These are phyloP conservation scores for Kwoniella shivajii DNA, from an alignment of 1,284 basidiomycete species.

Conservation along the genomic window DNA sequence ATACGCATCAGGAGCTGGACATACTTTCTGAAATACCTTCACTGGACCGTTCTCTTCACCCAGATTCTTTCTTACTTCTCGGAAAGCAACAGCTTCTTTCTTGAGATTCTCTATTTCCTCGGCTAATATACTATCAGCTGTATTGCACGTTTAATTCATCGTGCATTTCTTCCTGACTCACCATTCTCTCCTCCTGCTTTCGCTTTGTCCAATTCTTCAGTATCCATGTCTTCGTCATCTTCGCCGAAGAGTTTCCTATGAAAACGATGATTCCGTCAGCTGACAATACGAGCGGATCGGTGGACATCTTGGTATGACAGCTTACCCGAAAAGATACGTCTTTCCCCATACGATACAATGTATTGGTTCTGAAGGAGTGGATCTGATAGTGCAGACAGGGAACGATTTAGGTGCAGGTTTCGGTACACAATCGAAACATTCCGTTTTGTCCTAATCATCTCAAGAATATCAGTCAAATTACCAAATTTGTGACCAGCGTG, in stretches of 20 bases:
- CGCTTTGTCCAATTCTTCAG: conserved; percentile 56
- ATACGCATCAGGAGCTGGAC: conserved; percentile 3
- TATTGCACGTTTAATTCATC: background rate
- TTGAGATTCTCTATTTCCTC: conserved; percentile 87
- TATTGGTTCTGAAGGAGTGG: conserved; percentile 94
- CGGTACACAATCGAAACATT: conserved; percentile 89
- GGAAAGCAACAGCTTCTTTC: conserved; percentile 86
- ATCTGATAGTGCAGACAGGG: conserved; percentile 97
- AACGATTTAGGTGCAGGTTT: conserved; percentile 92
- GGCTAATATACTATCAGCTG: conserved; percentile 57
- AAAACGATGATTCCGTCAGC: conserved; percentile 1
- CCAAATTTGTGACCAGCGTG: background rate
- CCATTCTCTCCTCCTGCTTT: conserved; percentile 70
- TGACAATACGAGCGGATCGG: background rate
- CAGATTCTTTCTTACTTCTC: conserved; percentile 65
- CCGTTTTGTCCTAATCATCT: conserved; percentile 67
- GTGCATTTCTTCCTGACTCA: conserved; percentile 56
- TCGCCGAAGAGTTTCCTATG: conserved; percentile 89
- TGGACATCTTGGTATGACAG: conserved; percentile 18
- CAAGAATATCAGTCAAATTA: conserved; percentile 6
- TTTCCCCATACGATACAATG: conserved; percentile 99
- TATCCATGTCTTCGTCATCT: conserved; percentile 64
- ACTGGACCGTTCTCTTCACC: conserved; percentile 63
- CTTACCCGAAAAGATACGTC: conserved; percentile 91
- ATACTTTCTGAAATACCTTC: conserved; percentile 81